phyloP scores from a whole-genome alignment of 2,329 filamentous ascomycete species.

The Colletotrichum somersetense region DNA sequence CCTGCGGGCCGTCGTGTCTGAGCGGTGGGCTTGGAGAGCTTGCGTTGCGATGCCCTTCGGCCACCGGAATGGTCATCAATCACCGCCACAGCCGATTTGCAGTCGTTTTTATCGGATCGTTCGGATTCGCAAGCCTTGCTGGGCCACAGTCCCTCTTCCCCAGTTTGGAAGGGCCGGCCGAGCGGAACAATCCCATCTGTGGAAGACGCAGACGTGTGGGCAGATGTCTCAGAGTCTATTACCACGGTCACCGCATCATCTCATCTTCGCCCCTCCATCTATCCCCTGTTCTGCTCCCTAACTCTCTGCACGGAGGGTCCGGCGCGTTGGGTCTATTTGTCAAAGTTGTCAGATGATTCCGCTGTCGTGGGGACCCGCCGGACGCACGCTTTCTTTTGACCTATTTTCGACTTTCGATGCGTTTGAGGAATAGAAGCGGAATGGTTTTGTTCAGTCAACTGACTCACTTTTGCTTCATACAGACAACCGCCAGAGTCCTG shows the following conservation, averaged over 20 bases:
- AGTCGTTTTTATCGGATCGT: conserved; percentile 17
- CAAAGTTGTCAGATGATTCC: conserved; percentile 23
- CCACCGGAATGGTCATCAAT: conserved; percentile 5
- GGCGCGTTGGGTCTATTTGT: conserved; percentile 20
- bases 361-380: background rate
- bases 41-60: conserved; percentile 6
- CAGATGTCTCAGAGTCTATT: conserved; percentile 22
- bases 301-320: conserved; percentile 29
- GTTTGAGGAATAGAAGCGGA: conserved; percentile 19
- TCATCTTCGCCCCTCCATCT: conserved; percentile 1
- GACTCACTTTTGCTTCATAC: conserved; percentile 41
- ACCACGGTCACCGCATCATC: conserved; percentile 24
- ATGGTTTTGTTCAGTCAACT: conserved; percentile 14
- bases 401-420: background rate
- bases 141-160: background rate
- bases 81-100: background rate
- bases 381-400: background rate
- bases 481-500: conserved; percentile 77
- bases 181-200: conserved; percentile 16
- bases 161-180: conserved; percentile 7
- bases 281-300: conserved; percentile 17
- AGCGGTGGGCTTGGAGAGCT: conserved; percentile 22
- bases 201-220: conserved; percentile 9
- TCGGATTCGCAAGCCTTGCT: conserved; percentile 39
- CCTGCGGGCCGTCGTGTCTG: conserved; percentile 25